phyloP scores from a whole-genome alignment of 2,329 filamentous ascomycete species.

The Neoscytalidium dimidiatum region DNA sequence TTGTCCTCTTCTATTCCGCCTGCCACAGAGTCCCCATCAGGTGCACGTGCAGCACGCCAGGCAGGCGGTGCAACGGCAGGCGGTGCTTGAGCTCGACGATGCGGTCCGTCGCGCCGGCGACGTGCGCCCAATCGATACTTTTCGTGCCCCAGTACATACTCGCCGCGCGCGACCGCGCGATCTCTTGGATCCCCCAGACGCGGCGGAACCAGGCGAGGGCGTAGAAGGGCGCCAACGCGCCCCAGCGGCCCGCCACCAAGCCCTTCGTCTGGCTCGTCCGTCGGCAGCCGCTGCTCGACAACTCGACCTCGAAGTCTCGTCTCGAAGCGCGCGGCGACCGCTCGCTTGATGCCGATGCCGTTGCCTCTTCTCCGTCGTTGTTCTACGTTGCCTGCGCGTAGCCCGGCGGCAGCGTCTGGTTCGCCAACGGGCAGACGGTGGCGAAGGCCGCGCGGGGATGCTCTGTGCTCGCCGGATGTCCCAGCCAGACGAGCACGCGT shows the following conservation, averaged over 20 bases:
- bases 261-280: neutral
- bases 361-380: neutral
- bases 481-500: constrained; percentile 23
- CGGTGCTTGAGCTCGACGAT: constrained; percentile 16
- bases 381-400: neutral
- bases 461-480: neutral
- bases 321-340: neutral
- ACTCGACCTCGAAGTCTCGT: too few relatives aligned
- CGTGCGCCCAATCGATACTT: neutral
- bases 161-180: neutral
- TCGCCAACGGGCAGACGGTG: neutral
- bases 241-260: neutral
- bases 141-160: neutral
- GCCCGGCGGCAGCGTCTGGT: neutral
- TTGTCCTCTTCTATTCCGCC: neutral
- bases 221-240: neutral
- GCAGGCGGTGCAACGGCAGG: constrained; percentile 16
- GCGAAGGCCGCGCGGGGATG: neutral
- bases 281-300: too few relatives aligned
- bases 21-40: constrained; percentile 19
- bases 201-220: constrained; percentile 4
- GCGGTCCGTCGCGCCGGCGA: neutral
- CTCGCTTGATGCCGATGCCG: too few relatives aligned
- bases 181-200: constrained; percentile 13
- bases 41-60: constrained; percentile 22